Evolutionary conservation across 768 basidiomycete species (phyloP), one percentile per base, ranked within the genome.

Genomic region (Neoboletus brunneissimus): DNA sequence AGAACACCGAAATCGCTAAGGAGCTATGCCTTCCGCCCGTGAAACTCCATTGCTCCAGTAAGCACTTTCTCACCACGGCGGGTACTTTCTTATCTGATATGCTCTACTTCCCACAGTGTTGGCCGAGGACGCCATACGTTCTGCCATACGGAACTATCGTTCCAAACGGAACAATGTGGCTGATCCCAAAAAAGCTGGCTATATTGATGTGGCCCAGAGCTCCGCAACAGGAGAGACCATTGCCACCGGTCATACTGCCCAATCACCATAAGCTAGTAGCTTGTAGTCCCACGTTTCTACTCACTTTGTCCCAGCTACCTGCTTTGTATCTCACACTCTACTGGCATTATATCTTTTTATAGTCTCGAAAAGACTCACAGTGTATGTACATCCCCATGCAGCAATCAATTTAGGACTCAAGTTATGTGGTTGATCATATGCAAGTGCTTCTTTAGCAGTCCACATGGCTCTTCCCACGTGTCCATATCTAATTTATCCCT

Each of bases 1-100:
- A 95, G 77, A 99, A 99, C 78, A 98, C 97, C 12, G 97, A 98
- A 72, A 99, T 98, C 70, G 97, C 97, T 22, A 95, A 97, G 76
- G 97, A 98, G 74, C 76, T 98, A 18, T 90, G 89, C 66, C 75
- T 98, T 47, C 96, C 96, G 7, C 95, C 96, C 48, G 96, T 98
- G 67, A 98, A 98, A 74, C 83, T 94, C 18, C 92, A 94, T 73
- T 94, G 93, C 68, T 94, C 92, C 29, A 94, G 93, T 94, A 63
- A 49, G 89, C 34, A n/a, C n/a, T 50, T 60, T 59, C 51, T 41
- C 48, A 48, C 49, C 48, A 51, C 34, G 48, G 32, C 57, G 54
- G 51, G 46, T 16, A 50, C 10, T 53, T 55, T 13, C 53, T 64
- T 55, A 59, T 64, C 61, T 72, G 59, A 73, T 63, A 59, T 49